Base-by-base conservation (phyloP, 2,329 filamentous ascomycete species). In the Fusarium pseudograminearum region DNA sequence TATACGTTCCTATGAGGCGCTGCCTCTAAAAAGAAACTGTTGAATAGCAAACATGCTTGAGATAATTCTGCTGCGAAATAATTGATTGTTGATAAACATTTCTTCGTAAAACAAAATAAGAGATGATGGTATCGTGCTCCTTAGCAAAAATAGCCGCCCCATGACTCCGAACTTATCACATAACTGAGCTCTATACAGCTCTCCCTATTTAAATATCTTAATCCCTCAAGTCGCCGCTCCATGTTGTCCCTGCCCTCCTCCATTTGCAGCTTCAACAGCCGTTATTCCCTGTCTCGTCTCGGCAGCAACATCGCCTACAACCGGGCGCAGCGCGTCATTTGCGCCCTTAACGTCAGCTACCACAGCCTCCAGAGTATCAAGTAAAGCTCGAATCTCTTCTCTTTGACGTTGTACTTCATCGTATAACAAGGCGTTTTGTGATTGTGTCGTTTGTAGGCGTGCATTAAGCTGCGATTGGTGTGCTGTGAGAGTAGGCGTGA, bases 391-490 rank as follows among this genome's bases (percentile, higher is more conserved):
- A 36, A 89, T 84, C 78, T 90, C 87, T 3, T 78, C 78, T 64
- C 86, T 82, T 80, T 91, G 89, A 41, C 75, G 78, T 52, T 79
- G 77, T 15, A 90, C 80, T 56, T 84, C 83, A 44, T 83, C 82
- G 61, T 83, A 85, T 20, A 90, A 78, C 8, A 78, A 80, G 16
- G 85, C 84, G 74, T 91, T 91, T 72, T 85, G 83, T 18, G 83
- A 81, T 75, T 89, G 86, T 44, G 82, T 82, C 24, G 86, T 87
- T 73, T 87, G 85, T 34, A 90, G 79, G 47, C 80, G 81, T 11
- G 86, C 86, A 74, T 87, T 87, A 65, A 90, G 83, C 70, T 85
- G 84, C 4, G 83, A 83, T 57, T 85, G 84, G 74, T 89, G 86
- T 18, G 82, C 78, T 4, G 81, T 80, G 7, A 89, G 82, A 53